Percentiles rank a stretch among this genome's conserved stretches.
Evolutionary conservation across 768 basidiomycete species (phyloP).

Genomic region (Strobilomyces confusus): DNA sequence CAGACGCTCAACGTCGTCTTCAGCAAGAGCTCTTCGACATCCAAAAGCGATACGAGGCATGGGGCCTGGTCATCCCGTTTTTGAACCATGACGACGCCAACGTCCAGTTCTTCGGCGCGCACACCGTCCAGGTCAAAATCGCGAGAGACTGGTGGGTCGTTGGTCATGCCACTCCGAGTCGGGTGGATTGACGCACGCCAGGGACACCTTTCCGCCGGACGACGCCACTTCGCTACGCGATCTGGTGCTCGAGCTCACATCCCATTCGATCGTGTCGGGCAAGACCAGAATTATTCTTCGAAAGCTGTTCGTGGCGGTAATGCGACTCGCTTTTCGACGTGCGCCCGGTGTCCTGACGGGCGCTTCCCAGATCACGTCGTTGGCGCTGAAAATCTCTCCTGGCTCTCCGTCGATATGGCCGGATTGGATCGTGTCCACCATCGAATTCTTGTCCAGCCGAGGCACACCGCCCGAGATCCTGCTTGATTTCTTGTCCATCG

Average conservation of each 20-base stretch:
- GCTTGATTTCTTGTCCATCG: constrained; percentile 77
- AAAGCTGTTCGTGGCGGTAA: constrained; percentile 84
- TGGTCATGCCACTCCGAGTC: background rate
- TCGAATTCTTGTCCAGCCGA: constrained; percentile 55
- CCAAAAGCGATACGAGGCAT: constrained; percentile 73
- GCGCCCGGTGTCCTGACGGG: constrained; percentile 2
- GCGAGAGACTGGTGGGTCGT: constrained; percentile 77
- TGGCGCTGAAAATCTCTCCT: constrained; percentile 69
- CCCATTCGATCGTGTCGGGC: constrained; percentile 55
- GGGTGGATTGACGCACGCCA: constrained; percentile 27
- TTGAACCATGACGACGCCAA: constrained; percentile 69
- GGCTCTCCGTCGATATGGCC: constrained; percentile 61
- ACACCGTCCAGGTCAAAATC: constrained; percentile 92
- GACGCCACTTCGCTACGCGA: constrained; percentile 57
- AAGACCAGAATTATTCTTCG: constrained; percentile 71
- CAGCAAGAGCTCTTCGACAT: constrained; percentile 75
- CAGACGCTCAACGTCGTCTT: constrained; percentile 57
- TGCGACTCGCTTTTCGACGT: background rate
- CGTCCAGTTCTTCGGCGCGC: constrained; percentile 93
- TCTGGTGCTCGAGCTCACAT: constrained; percentile 66
- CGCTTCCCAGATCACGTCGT: constrained; percentile 50
- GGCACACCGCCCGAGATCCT: constrained; percentile 58
- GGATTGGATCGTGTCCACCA: constrained; percentile 67
- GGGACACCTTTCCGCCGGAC: constrained; percentile 72
- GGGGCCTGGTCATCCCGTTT: constrained; percentile 80